Percentiles rank a stretch among this genome's conserved stretches.
These are phyloP conservation scores for Amanita inopinata DNA, from an alignment of 768 basidiomycete species.

Conservation along the genomic window DNA sequence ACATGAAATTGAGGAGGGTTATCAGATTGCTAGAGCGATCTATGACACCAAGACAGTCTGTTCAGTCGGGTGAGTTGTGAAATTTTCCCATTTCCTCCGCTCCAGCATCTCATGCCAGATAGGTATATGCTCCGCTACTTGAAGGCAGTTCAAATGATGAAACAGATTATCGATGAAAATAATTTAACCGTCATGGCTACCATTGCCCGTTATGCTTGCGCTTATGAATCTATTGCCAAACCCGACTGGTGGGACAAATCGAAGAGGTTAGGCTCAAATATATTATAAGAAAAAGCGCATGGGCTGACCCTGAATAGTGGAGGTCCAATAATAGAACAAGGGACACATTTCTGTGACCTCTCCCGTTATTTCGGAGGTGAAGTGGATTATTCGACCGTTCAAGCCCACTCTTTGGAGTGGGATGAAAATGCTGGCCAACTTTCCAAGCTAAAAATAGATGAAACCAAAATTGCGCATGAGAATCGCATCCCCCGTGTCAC, in stretches of 20 bases:
- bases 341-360: slow-evolving; percentile 95
- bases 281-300: slow-evolving; percentile 2
- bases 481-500: slow-evolving; percentile 94
- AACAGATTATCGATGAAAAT: slow-evolving; percentile 90
- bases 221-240: slow-evolving; percentile 73
- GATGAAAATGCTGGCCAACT: slow-evolving; percentile 82
- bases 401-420: slow-evolving; percentile 88
- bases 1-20: slow-evolving; percentile 57
- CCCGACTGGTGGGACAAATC: slow-evolving; percentile 93
- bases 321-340: slow-evolving; percentile 83
- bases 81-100: slow-evolving; percentile 1
- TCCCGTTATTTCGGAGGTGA: slow-evolving; percentile 97
- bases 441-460: slow-evolving; percentile 75
- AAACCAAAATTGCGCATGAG: slow-evolving; percentile 72
- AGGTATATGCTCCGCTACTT: slow-evolving; percentile 94
- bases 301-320: slow-evolving; percentile 31
- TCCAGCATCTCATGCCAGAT: slow-evolving; percentile 5
- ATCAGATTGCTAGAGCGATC: slow-evolving; percentile 65
- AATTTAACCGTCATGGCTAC: slow-evolving; percentile 93
- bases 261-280: slow-evolving; percentile 40
- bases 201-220: slow-evolving; percentile 88
- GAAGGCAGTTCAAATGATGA: slow-evolving; percentile 93
- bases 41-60: slow-evolving; percentile 64
- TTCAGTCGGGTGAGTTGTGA: slow-evolving; percentile 66
- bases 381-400: slow-evolving; percentile 73